Base-by-base conservation (phyloP, 2,329 filamentous ascomycete species). In the Phialocephala sp. region DNA sequence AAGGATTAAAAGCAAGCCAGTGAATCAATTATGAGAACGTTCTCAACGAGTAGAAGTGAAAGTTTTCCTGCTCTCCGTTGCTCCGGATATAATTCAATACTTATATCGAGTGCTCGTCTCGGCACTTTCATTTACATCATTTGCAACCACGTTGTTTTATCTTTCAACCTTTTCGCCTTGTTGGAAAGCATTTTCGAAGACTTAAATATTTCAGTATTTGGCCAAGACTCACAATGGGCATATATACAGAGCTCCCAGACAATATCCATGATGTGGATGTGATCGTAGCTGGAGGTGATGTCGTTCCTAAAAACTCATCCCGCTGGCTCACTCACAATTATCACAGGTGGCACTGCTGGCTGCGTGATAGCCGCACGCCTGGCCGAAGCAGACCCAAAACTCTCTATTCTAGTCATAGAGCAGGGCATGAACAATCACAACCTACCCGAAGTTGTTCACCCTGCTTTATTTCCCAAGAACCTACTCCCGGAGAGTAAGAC, bases 361-460 rank as follows among this genome's bases (percentile, higher is more conserved):
- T 79, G 80, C 60, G 74, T 81, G 22, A 72, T 83, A 63, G 81
- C 82, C 5, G 77, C 74, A 5, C 77, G 82, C 50, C 77, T 84
- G 2, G 79, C 81, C 18, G 78, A 80, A 66, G 79, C 81, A 0
- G 78, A 82, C 60, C 80, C 78, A 0, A 75, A 75, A 4, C 74
- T 83, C 1, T 78, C 76, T 2, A 79, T 84, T 55, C 75, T 84
- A n/a, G 76, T 85, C 22, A 79, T 85, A 45, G 83, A 85, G 70
- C 73, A 76, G 32, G 83, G 83, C 2, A 77, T 76, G 14, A 81
- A 84, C 72, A 84, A 80, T 67, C 79, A 80, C 67, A 76, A 82
- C 68, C 75, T 79, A 41, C 79, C 81, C 1, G 75, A 76, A 36
- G 76, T 85, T 45, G 73, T 81, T 18, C 24, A 56, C n/a, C 61